Percentiles rank a stretch among this genome's conserved stretches.
Conservation (phyloP, 306 rosid genomes). For the Fragaria ananassa region DNA sequence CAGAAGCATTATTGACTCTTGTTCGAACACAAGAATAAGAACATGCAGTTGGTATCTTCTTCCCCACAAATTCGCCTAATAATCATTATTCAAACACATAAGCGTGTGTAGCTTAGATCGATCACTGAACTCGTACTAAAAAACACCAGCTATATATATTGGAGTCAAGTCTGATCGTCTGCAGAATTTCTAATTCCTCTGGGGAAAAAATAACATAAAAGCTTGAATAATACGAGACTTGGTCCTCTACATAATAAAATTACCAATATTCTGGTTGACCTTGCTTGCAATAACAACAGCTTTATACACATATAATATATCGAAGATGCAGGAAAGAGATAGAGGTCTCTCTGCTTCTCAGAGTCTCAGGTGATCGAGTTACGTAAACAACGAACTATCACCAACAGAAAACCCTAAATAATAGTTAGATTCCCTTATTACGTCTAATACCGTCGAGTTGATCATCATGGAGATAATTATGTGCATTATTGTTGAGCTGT, state of each 20-base stretch:
- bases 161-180: constrained; percentile 14
- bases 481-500: not conserved
- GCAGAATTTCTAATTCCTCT: constrained; percentile 6
- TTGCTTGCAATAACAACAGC: not conserved
- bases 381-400: not conserved
- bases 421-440: not conserved
- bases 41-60: not conserved
- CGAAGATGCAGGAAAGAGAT: not conserved
- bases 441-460: not conserved
- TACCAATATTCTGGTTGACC: not conserved
- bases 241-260: not conserved
- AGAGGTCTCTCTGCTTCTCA: not conserved
- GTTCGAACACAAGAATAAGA: not conserved
- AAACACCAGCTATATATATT: not conserved
- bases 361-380: not conserved
- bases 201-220: not conserved
- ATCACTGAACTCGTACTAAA: not conserved
- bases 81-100: not conserved
- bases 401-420: not conserved
- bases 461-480: not conserved
- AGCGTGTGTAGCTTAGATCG: not conserved
- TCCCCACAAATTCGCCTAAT: not conserved
- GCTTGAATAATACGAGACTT: constrained; percentile 1
- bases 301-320: not conserved
- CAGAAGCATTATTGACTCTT: not conserved